Evolutionary conservation across 176 grass and related monocot species (phyloP).

Genomic region (Tuctoria greenei): DNA sequence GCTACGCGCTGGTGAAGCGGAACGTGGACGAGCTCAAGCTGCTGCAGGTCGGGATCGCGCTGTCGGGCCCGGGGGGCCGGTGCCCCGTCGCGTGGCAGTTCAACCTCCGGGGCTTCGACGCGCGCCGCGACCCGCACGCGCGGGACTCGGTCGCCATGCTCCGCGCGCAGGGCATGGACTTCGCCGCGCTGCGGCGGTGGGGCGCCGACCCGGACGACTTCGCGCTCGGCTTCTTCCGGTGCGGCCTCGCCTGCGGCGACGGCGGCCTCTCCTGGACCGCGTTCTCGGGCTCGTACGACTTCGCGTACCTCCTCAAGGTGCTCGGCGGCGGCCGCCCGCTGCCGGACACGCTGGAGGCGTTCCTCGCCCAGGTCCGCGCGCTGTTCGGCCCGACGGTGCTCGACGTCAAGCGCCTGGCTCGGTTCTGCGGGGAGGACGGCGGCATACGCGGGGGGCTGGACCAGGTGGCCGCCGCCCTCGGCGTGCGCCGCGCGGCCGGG

Average conservation of each 20-base stretch:
- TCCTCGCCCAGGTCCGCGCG: not conserved
- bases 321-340: not conserved
- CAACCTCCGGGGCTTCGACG: conserved; percentile 50
- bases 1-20: conserved; percentile 31
- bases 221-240: conserved; percentile 13
- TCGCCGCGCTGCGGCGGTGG: not conserved
- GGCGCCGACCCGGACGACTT: conserved; percentile 14
- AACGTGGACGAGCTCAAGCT: conserved; percentile 42
- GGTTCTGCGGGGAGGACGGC: not conserved
- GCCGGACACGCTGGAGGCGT: conserved; percentile 33
- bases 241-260: not conserved
- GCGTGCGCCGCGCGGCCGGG: conserved; percentile 23
- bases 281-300: conserved; percentile 49
- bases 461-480: conserved; percentile 16
- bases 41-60: conserved; percentile 41
- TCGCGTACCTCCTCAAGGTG: conserved; percentile 41
- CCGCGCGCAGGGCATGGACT: conserved; percentile 39
- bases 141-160: conserved; percentile 36
- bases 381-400: conserved; percentile 36
- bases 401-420: conserved; percentile 42
- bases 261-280: not conserved
- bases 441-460: conserved; percentile 21
- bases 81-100: conserved; percentile 44
- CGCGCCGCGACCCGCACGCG: conserved; percentile 2
- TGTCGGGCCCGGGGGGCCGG: not conserved